Evolutionary conservation across 495 filamentous ascomycete species (phyloP).

Genomic region (Stereocaulon alpinum): DNA sequence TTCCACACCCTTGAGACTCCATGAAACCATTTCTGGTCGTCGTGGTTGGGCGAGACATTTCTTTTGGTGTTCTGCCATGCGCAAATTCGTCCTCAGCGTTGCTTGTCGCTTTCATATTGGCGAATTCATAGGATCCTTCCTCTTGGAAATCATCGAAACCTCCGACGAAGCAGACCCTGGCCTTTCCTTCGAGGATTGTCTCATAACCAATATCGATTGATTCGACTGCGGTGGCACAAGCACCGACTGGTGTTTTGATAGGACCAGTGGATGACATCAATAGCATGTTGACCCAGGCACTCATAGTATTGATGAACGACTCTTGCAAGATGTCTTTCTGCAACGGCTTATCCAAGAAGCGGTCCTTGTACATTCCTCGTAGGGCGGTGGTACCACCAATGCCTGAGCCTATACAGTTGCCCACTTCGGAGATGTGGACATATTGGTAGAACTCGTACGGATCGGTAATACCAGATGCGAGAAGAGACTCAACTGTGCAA

Average conservation of each 20-base stretch:
- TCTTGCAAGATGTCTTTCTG: slow-evolving; percentile 99
- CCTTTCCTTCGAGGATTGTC: slow-evolving; percentile 95
- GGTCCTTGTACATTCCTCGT: slow-evolving; percentile 96
- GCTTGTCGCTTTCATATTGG: slow-evolving; percentile 99
- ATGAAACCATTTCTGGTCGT: slow-evolving; percentile 97
- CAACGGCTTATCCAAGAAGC: slow-evolving; percentile 91
- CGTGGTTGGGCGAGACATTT: slow-evolving; percentile 97
- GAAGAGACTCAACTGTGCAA: slow-evolving; percentile 79
- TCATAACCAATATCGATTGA: slow-evolving; percentile 96
- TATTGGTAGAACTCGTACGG: slow-evolving; percentile 99
- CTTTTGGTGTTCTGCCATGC: slow-evolving; percentile 85
- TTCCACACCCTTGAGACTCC: slow-evolving; percentile 97
- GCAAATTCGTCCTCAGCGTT: slow-evolving; percentile 94
- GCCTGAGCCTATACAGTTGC: slow-evolving; percentile 96
- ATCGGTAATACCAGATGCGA: slow-evolving; percentile 94
- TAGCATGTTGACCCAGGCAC: slow-evolving; percentile 99
- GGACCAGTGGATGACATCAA: slow-evolving; percentile 92
- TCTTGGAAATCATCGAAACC: slow-evolving; percentile 99
- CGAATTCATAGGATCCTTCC: slow-evolving; percentile 98
- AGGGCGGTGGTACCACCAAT: slow-evolving; percentile 89
- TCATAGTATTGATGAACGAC: slow-evolving; percentile 99
- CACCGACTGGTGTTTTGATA: slow-evolving; percentile 97
- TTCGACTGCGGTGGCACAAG: slow-evolving; percentile 94
- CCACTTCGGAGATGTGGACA: slow-evolving; percentile 94
- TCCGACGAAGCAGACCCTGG: slow-evolving; percentile 91